These are phyloP conservation scores for Mortierella sp. DNA, from an alignment of 371 early-diverging fungal species.

Conservation along the genomic window DNA sequence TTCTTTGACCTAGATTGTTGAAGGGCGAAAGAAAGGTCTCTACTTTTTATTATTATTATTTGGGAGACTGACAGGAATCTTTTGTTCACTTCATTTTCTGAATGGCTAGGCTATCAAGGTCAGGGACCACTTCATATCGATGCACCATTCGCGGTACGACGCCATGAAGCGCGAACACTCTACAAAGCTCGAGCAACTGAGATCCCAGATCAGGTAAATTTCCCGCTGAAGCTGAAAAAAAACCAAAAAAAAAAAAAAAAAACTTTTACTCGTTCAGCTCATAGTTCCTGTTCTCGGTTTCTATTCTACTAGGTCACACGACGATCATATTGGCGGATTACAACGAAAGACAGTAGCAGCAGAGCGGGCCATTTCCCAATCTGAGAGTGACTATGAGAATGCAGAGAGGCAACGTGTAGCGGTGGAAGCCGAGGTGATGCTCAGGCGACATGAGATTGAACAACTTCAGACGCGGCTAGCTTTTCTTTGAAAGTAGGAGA, in stretches of 20 bases:
- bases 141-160: background rate
- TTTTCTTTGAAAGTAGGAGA: too few species aligned
- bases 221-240: too few species aligned
- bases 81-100: too few species aligned
- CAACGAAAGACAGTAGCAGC: conserved; percentile 8
- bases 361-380: conserved; percentile 6
- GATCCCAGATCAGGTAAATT: conserved; percentile 12
- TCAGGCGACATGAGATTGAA: background rate
- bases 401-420: conserved; percentile 8
- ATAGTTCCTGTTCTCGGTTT: background rate
- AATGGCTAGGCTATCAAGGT: conserved; percentile 9
- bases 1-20: too few species aligned
- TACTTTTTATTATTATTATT: too few species aligned
- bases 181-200: conserved; percentile 8
- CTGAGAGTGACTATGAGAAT: conserved; percentile 14
- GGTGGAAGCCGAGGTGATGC: background rate
- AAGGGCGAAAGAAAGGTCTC: too few species aligned
- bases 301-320: conserved; percentile 11
- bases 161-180: conserved; percentile 5
- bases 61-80: too few species aligned
- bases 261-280: background rate
- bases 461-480: too few species aligned
- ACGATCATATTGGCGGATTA: background rate
- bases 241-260: too few species aligned
- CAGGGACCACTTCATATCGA: conserved; percentile 7